These are phyloP conservation scores for Helotiales sp. DNA, from an alignment of 2,329 filamentous ascomycete genomes.

Conservation along the genomic window DNA sequence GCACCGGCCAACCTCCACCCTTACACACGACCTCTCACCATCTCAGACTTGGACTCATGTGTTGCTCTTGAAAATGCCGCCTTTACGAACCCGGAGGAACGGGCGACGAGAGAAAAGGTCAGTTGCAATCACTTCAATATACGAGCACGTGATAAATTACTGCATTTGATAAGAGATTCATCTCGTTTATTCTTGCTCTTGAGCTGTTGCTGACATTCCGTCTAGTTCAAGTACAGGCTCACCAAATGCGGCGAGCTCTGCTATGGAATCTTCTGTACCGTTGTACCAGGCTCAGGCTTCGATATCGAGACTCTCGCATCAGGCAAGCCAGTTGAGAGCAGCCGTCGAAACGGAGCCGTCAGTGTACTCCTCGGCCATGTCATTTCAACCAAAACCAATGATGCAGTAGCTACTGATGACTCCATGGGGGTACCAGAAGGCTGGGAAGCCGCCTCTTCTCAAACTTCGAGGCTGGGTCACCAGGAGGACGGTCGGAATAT, in stretches of 20 bases:
- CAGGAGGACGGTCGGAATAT: slow-evolving; percentile 75
- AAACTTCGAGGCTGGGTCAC: slow-evolving; percentile 64
- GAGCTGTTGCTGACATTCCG: slow-evolving; percentile 19
- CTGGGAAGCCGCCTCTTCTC: slow-evolving; percentile 59
- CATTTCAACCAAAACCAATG: slow-evolving; percentile 72
- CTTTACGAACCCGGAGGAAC: slow-evolving; percentile 55
- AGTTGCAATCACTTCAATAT: slow-evolving; percentile 27
- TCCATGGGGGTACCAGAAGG: slow-evolving; percentile 76
- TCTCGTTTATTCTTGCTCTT: background rate
- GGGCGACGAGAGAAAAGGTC: slow-evolving; percentile 60
- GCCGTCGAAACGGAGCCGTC: slow-evolving; percentile 58
- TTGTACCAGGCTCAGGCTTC: slow-evolving; percentile 54
- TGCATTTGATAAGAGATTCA: background rate
- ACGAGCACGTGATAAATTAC: slow-evolving; percentile 27
- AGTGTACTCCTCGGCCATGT: slow-evolving; percentile 77
- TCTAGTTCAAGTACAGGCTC: slow-evolving; percentile 77
- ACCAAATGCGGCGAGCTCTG: slow-evolving; percentile 75
- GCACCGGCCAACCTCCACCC: slow-evolving; percentile 66
- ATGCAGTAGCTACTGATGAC: slow-evolving; percentile 68
- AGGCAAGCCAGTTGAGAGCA: slow-evolving; percentile 63
- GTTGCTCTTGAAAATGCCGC: slow-evolving; percentile 60
- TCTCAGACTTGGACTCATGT: slow-evolving; percentile 66
- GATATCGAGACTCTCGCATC: slow-evolving; percentile 58
- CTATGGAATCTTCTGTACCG: slow-evolving; percentile 78
- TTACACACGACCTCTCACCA: slow-evolving; percentile 74